Evolutionary conservation across 2,329 filamentous ascomycete genomes (phyloP), one percentile per base, ranked within the genome.

Genomic region (Ophiostoma ips): DNA sequence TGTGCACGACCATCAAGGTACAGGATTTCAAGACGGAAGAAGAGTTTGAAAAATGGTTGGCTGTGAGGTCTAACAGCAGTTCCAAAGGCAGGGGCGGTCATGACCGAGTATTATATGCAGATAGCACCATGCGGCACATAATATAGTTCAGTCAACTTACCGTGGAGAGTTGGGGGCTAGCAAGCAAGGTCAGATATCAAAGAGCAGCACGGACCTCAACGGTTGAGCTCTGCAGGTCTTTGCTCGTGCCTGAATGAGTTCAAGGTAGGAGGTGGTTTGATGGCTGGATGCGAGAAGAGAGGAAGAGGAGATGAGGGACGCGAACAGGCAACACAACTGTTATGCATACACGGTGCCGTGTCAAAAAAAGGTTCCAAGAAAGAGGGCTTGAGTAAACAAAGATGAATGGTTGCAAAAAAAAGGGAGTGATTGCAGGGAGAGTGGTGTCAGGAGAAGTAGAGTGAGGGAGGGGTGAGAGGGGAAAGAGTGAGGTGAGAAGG

Each of bases 301-400:
- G 13, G 30, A 45, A 18, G 43, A 34, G 11, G 44, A 48, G 37
- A 24, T 11, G 12, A 50, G 4, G 13, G 18, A 16, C 19, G 43
- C 28, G 28, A n/a, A 30, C 28, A 48, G 31, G 35, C 46, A 35
- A 43, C 34, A 31, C 21, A 49, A 41, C 47, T 34, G 43, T 18
- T 55, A 56, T 48, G 43, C 51, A 55, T 55, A 51, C 44, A 51
- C 51, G 50, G 46, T 31, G 41, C 44, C 35, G 52, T 51, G 50
- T 55, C 55, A 52, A 56, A 56, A 56, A 55, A 41, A 41, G 35
- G 53, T 56, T 55, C 55, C 53, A 56, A 55, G 50, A 56, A 54
- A 56, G 35, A 16, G 38, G 30, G 36, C 24, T 21, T 11, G 19
- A 9, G 33, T 45, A 46, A 51, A 34, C 35, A 49, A 47, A 49